Evolutionary conservation across 2,329 filamentous ascomycete species (phyloP), one percentile per base, ranked within the genome.

Genomic region (Mariannaea elegans): DNA sequence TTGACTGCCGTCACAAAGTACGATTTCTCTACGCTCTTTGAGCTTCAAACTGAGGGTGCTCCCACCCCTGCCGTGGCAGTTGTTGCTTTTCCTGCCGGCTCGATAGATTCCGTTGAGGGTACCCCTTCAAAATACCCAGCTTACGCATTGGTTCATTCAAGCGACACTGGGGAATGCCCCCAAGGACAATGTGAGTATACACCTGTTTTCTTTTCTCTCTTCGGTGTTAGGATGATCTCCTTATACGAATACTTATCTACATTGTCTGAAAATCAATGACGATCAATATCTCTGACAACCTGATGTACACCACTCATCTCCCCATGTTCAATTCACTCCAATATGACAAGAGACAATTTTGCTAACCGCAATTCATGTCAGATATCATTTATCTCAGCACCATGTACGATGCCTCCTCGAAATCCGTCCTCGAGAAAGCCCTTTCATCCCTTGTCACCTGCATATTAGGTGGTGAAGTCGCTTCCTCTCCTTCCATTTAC

Each of bases 231-330:
- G 94, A 97, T 98, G 94, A 97, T 84, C 78, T 79, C 85, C 60
- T 80, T 77, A 79, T 82, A 83, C 78, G 85, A 96, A 95, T 92
- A 94, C 94, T 98, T 98, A 98, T 97, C 94, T 97, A 98, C 94
- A 97, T 98, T 98, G 93, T 91, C 94, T 94, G 94, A 97, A 90
- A 80, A 81, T 77, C 84, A 85, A 80, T 97, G 94, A 96, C 88
- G 93, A 95, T 85, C 85, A 63, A 83, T 83, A 83, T 86, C 87
- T 93, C 90, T 94, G 89, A 94, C 89, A 92, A 89, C 81, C 93
- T 97, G 93, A 96, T 87, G 80, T 81, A 80, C 78, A 73, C 65
- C 56, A 42, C 27, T 72, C 66, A 65, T 56, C 29, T 63, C 53
- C 63, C 38, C 27, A 47, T 65, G 50, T 24, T 56, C 36, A 47